Evolutionary conservation across 2,329 filamentous ascomycete genomes (phyloP), one percentile per base, ranked within the genome.

Genomic region (Fusarium subtropicale): DNA sequence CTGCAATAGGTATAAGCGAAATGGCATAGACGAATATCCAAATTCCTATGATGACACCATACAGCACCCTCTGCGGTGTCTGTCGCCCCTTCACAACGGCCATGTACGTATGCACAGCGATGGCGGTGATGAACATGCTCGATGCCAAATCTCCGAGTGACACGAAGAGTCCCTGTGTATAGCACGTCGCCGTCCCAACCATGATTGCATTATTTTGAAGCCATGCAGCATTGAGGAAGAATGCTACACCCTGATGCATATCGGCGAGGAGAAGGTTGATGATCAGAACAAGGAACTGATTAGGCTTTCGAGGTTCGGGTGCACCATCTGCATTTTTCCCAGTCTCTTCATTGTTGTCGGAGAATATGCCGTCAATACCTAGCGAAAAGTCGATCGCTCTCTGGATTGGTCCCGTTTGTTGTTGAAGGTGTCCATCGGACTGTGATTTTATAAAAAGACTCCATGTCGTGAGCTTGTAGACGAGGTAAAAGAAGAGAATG

Each of bases 221-320:
- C 85, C 90, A 90, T 36, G 85, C 80, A 6, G 85, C 83, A 64
- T 89, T 91, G 50, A 92, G 80, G 44, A 90, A 72, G 74, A 92
- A 92, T 6, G 88, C 87, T 1, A 87, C 76, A 10, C 87, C 84
- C 72, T 92, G 90, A 72, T 90, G 87, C 57, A 91, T 84, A 71
- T 92, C 90, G 61, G 90, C 90, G 24, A 91, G 78, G 7, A 92
- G 80, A 1, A 92, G 84, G 75, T 92, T 92, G 75, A 91, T 87
- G 60, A 92, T 90, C 7, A 92, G 82, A 0, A 92, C 81, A 30
- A 92, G 83, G 72, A 92, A 91, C 76, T 92, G 90, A 68, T 91
- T 92, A 0, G 84, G 84, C 8, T 81, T 79, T 22, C 80, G 77
- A 15, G 74, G 71, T 15, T 44, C 56, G 12, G 3, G 31, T 15